Evolutionary conservation across 176 grass and related monocot genomes (phyloP).

Genomic region (Oryza glaberrima): DNA sequence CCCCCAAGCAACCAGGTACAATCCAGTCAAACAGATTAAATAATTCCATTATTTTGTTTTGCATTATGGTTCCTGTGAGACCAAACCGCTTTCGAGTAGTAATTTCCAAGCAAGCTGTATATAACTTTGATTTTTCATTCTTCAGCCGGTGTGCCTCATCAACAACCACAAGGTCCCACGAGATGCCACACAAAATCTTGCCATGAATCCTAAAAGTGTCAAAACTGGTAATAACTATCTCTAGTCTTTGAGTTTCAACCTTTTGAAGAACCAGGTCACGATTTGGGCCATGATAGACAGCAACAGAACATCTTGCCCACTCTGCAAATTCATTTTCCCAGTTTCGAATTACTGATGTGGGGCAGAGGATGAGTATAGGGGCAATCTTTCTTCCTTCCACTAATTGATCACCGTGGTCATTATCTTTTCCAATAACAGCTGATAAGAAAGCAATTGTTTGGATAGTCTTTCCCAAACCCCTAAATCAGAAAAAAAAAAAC

Average conservation of each 20-base stretch:
- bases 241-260: slow-evolving; percentile 61
- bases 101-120: slow-evolving; percentile 78
- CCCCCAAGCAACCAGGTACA: slow-evolving; percentile 79
- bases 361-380: slow-evolving; percentile 81
- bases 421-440: slow-evolving; percentile 68
- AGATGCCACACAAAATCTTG: slow-evolving; percentile 73
- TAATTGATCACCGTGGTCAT: slow-evolving; percentile 45
- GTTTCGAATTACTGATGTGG: slow-evolving; percentile 89
- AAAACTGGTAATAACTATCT: slow-evolving; percentile 94
- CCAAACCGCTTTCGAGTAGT: slow-evolving; percentile 78
- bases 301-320: slow-evolving; percentile 79
- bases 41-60: slow-evolving; percentile 93
- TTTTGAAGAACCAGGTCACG: slow-evolving; percentile 85
- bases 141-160: slow-evolving; percentile 95
- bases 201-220: slow-evolving; percentile 91
- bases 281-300: slow-evolving; percentile 91
- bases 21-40: slow-evolving; percentile 98
- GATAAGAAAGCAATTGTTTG: slow-evolving; percentile 94
- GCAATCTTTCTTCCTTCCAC: slow-evolving; percentile 48
- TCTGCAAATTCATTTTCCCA: slow-evolving; percentile 96
- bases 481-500: slow-evolving; percentile 43
- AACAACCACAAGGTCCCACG: slow-evolving; percentile 91
- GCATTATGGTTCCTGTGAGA: slow-evolving; percentile 95
- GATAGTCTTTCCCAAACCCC: slow-evolving; percentile 97
- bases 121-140: slow-evolving; percentile 89